Evolutionary conservation across 2,329 filamentous ascomycete species (phyloP), one percentile per base, ranked within the genome.

Genomic region (Westerdykella ornata): DNA sequence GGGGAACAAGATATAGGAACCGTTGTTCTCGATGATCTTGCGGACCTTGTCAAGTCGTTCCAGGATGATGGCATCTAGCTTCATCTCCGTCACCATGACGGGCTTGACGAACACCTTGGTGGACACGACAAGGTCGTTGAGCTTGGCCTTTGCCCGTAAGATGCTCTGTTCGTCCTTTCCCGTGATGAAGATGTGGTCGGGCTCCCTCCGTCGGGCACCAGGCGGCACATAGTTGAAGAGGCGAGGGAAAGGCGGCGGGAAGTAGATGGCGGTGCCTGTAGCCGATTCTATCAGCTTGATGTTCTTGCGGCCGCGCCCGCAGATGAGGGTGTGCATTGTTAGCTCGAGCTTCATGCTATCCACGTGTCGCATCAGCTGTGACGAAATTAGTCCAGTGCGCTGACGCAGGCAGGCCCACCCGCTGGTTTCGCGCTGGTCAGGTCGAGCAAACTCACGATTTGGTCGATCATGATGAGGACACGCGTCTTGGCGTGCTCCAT

Each of bases 201-300:
- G 84, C 39, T 88, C 86, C 52, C 92, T 82, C 44, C 86, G 81
- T 42, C 80, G 80, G 15, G 88, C 88, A 51, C 85, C 87, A 6
- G 81, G 80, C 1, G 90, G 89, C 39, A 82, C 86, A 65, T 95
- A 98, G 45, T 87, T 85, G 61, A 92, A 96, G 50, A 96, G 82
- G 44, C 84, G 82, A 12, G 90, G 89, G 63, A 97, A 97, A 1
- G 90, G 85, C 6, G 89, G 88, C 19, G 92, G 92, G 62, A 98
- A 97, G 70, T 98, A 98, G 57, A 98, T 97, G 49, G 92, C 90
- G 7, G 92, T 97, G 57, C 89, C 88, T 12, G 92, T 97, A 19
- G 85, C 81, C 12, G 92, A 94, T 68, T 98, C 92, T 59, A 98
- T 96, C 57, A 92, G 73, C 72, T 97, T 97, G 72, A 98, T 95